These are phyloP conservation scores for Silybum marianum DNA, from an alignment of 129 eudicot species.

Conservation along the genomic window DNA sequence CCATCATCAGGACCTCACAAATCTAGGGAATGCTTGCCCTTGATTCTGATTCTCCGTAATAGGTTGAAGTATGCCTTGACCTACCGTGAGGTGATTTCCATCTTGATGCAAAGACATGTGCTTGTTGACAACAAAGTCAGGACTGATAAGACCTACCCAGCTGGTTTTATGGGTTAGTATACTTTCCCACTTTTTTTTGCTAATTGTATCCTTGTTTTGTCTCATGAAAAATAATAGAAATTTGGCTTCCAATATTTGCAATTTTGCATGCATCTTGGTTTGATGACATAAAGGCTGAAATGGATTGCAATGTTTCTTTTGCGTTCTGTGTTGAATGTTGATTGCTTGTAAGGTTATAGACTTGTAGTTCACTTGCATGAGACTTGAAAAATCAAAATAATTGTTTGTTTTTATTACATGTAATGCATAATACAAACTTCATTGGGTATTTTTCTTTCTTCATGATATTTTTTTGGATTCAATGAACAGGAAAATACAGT, in stretches of 20 bases:
- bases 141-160: slow-evolving; percentile 65
- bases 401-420: neutral
- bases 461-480: neutral
- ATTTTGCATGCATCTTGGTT: neutral
- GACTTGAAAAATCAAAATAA: too few species aligned
- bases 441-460: neutral
- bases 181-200: neutral
- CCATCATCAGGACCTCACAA: slow-evolving; percentile 72
- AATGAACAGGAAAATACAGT: neutral
- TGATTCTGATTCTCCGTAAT: slow-evolving; percentile 55
- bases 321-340: neutral
- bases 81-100: slow-evolving; percentile 59
- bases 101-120: slow-evolving; percentile 62
- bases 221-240: neutral
- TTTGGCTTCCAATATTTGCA: neutral
- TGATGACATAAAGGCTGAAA: neutral
- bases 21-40: slow-evolving; percentile 55
- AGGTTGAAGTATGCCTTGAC: slow-evolving; percentile 58
- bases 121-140: slow-evolving; percentile 63
- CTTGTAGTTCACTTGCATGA: too few species aligned
- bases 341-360: neutral
- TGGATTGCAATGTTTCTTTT: too few species aligned
- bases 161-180: slow-evolving; percentile 60
- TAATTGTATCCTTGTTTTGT: neutral
- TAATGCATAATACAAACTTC: too few species aligned